Conservation (phyloP, 1,284 basidiomycete genomes). For the Prillingera fragicola region DNA sequence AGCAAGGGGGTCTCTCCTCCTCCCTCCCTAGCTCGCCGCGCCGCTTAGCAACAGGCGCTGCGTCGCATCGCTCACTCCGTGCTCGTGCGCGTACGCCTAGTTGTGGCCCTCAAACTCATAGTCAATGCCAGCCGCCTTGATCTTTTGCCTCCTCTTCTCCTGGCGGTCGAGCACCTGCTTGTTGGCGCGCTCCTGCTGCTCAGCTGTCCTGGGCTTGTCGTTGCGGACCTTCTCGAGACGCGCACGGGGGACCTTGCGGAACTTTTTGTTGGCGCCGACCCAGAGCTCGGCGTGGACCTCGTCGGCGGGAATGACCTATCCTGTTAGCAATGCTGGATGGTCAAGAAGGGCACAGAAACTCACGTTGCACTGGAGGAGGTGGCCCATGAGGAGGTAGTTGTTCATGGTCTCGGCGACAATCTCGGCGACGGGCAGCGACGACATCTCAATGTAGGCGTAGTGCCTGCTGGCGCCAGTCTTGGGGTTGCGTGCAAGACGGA, state of each 20-base stretch:
- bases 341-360: slow-evolving; percentile 9
- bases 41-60: too few species aligned
- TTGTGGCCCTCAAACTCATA: slow-evolving; percentile 73
- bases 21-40: too few species aligned
- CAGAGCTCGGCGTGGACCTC: slow-evolving; percentile 89
- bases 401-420: slow-evolving; percentile 99
- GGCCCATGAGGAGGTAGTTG: slow-evolving; percentile 93
- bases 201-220: slow-evolving; percentile 75
- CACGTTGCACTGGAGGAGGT: slow-evolving; percentile 78
- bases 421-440: slow-evolving; percentile 77
- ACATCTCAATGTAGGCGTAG: slow-evolving; percentile 95
- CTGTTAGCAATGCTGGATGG: too few species aligned
- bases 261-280: slow-evolving; percentile 96
- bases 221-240: slow-evolving; percentile 67
- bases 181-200: slow-evolving; percentile 62
- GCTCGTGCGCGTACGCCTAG: too few species aligned
- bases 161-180: slow-evolving; percentile 72
- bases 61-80: too few species aligned
- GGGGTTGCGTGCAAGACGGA: slow-evolving; percentile 89
- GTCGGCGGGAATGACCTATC: slow-evolving; percentile 66
- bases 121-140: slow-evolving; percentile 76
- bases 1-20: too few species aligned
- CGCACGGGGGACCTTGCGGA: slow-evolving; percentile 67
- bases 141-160: slow-evolving; percentile 67
- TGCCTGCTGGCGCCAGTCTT: slow-evolving; percentile 96